Evolutionary conservation across 148 eudicot genomes (phyloP).

Genomic region (Polygonum aviculare): DNA sequence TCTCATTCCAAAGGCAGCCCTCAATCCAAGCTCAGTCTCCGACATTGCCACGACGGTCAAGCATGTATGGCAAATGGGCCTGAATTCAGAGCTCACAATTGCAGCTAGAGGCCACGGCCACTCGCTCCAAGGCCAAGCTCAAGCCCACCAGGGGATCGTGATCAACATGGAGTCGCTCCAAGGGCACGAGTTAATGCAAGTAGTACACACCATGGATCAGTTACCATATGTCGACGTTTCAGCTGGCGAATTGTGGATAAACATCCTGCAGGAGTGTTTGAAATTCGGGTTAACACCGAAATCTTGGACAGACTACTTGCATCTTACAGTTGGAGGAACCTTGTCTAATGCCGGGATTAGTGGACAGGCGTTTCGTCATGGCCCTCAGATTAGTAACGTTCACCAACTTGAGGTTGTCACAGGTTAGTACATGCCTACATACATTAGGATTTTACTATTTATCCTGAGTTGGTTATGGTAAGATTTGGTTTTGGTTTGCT

Average conservation of each 20-base stretch:
- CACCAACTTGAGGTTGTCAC: conserved; percentile 79
- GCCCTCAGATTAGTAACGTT: conserved; percentile 89
- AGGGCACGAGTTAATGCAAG: conserved; percentile 24
- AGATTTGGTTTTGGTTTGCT: too few relatives aligned
- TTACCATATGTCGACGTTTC: conserved; percentile 77
- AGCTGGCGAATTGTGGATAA: conserved; percentile 85
- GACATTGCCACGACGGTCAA: conserved; percentile 59
- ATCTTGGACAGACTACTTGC: conserved; percentile 95
- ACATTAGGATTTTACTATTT: conserved; percentile 18
- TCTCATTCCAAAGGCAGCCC: conserved; percentile 50
- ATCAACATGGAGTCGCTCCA: conserved; percentile 76
- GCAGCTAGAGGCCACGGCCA: conserved; percentile 95
- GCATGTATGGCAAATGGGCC: conserved; percentile 53
- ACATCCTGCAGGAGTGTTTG: conserved; percentile 71
- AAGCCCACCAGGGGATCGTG: conserved; percentile 62
- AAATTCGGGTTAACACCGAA: conserved; percentile 70
- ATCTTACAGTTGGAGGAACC: conserved; percentile 93
- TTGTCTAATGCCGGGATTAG: conserved; percentile 92
- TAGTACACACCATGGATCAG: conserved; percentile 34
- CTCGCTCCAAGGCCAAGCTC: conserved; percentile 88
- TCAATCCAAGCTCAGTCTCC: conserved; percentile 66
- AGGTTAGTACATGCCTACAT: conserved; percentile 43
- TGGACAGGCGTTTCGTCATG: conserved; percentile 88
- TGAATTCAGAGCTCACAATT: conserved; percentile 44
- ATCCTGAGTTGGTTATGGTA: too few relatives aligned